Base-by-base conservation (phyloP, 1,139 yeast species). In the Yamadazyma atlantica region DNA sequence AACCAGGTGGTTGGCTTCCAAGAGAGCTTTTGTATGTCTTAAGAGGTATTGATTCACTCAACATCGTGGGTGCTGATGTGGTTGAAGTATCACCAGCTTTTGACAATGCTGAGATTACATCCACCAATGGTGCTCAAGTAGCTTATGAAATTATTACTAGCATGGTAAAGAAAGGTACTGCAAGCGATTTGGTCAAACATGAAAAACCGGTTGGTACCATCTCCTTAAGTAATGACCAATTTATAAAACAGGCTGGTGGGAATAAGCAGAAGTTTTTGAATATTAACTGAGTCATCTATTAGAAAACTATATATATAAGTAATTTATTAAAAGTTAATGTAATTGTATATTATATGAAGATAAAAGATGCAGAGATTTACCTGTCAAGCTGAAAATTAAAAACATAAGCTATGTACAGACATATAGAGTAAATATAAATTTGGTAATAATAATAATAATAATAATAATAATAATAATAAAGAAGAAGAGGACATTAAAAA, bases 1-100 rank as follows among this genome's bases (percentile, higher is more conserved):
- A 85, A 58, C 82, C 84, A 4, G 94, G 94, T 39, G 94, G 94
- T 38, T 76, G 87, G 75, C 64, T 83, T 36, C 83, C 90, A n/a
- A 69, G 94, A 42, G 94, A 85, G 55, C 69, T 85, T 41, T 71
- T 84, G 39, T 69, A 79, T 42, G 68, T 85, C 21, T 62, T 85
- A 43, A 69, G 90, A 47, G 68, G 69, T 8, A 58, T 85, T 30
- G 85, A 81, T 16, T 60, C 60, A 9, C 65, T 84, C 52, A 78
- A 80, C 42, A 48, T 85, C 22, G 87, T 85, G 26, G 94, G 92
- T 30, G 90, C 85, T 4, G 94, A 85, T 56, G 66, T 85, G 23
- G 92, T 85, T 15, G 92, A 85, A 57, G 92, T 85, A 5, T 69
- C 85, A 17, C 92, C 94, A 3, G 78, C 84, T 13, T 85, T 68